Conservation (phyloP, 2,329 filamentous ascomycete genomes). For the Ceratocystis albifundus region DNA sequence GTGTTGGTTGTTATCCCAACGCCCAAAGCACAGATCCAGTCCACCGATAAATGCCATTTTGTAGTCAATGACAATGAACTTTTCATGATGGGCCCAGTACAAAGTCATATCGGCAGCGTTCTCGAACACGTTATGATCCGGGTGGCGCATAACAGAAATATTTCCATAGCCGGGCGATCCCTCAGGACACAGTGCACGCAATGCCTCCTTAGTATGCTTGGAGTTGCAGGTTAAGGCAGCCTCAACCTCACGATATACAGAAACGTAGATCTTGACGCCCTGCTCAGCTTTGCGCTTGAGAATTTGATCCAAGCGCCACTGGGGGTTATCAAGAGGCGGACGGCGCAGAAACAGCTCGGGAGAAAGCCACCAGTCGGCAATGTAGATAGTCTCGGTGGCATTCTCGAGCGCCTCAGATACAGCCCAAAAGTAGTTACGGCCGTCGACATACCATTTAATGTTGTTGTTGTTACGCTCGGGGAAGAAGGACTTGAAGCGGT, state of each 20-base stretch:
- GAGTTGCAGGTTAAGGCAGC: conserved; percentile 85
- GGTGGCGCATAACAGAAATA: conserved; percentile 79
- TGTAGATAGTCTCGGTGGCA: conserved; percentile 88
- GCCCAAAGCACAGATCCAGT: conserved; percentile 86
- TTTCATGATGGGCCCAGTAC: conserved; percentile 97
- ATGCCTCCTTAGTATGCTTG: conserved; percentile 77
- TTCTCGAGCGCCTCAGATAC: conserved; percentile 82
- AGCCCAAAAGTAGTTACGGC: conserved; percentile 87
- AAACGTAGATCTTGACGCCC: conserved; percentile 87
- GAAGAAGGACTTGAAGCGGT: conserved; percentile 85
- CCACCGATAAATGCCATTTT: conserved; percentile 85
- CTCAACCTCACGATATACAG: conserved; percentile 81
- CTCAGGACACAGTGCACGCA: conserved; percentile 67
- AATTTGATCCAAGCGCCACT: conserved; percentile 77
- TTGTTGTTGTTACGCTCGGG: conserved; percentile 75
- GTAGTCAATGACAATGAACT: conserved; percentile 92
- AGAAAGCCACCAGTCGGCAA: conserved; percentile 93
- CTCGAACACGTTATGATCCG: conserved; percentile 88
- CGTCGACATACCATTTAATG: conserved; percentile 96
- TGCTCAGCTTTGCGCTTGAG: conserved; percentile 81
- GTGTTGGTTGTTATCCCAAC: conserved; percentile 85
- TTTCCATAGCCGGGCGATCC: conserved; percentile 76
- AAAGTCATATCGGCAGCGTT: conserved; percentile 94
- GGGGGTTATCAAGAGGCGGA: conserved; percentile 68
- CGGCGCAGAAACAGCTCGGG: conserved; percentile 77